These are phyloP conservation scores for Syncephalastrum sp. DNA, from an alignment of 371 early-diverging fungal species.

Conservation along the genomic window DNA sequence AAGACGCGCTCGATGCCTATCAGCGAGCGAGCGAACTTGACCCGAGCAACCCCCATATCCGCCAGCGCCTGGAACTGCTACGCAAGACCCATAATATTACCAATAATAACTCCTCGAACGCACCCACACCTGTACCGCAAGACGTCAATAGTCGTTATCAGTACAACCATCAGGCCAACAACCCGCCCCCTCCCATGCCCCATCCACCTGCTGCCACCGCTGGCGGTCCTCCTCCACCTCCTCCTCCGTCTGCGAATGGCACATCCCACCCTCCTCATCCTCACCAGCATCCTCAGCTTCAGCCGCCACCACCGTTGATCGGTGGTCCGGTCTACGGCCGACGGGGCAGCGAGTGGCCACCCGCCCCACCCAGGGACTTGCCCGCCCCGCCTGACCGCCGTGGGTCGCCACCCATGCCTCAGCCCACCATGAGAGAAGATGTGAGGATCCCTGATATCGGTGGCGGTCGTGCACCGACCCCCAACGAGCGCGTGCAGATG, in stretches of 20 bases:
- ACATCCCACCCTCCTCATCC: constrained; percentile 12
- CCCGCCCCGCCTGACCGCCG: constrained; percentile 18
- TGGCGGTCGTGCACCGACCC: constrained; percentile 32
- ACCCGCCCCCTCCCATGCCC: constrained; percentile 2
- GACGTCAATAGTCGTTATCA: constrained; percentile 58
- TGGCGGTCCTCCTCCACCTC: constrained; percentile 10
- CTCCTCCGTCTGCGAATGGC: constrained; percentile 13
- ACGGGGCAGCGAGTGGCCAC: neutral
- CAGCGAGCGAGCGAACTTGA: constrained; percentile 64
- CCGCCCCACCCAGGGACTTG: neutral
- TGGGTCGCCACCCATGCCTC: constrained; percentile 27
- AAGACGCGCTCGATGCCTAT: constrained; percentile 97
- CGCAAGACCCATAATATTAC: constrained; percentile 19
- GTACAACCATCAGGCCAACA: constrained; percentile 14
- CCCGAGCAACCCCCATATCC: constrained; percentile 44
- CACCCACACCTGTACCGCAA: constrained; percentile 54
- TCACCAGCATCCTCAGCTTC: constrained; percentile 7
- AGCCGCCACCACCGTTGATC: constrained; percentile 9
- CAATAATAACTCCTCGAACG: constrained; percentile 6
- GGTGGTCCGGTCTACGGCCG: constrained; percentile 4
- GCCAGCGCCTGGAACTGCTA: constrained; percentile 68
- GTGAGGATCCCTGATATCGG: constrained; percentile 49
- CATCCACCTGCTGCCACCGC: constrained; percentile 2
- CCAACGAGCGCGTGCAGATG: constrained; percentile 34
- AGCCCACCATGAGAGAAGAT: constrained; percentile 28